These are phyloP conservation scores for Puccinia coronata DNA, from an alignment of 1,284 basidiomycete species.

Conservation along the genomic window DNA sequence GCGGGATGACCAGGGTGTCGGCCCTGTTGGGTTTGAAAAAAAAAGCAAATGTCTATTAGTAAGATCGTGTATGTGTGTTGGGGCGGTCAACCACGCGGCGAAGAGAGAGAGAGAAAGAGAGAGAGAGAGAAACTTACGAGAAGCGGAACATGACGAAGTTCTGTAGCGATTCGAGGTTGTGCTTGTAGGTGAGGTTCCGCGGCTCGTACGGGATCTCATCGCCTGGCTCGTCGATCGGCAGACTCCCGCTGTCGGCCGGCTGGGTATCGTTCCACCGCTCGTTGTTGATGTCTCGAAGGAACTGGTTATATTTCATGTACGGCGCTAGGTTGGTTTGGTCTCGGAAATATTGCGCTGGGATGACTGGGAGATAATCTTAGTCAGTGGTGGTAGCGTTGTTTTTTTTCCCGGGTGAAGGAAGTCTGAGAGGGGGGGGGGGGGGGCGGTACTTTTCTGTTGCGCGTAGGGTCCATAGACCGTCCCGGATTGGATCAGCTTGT, in stretches of 20 bases:
- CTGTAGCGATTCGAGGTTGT: conserved; percentile 55
- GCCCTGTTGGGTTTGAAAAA: neutral
- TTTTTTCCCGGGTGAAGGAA: neutral
- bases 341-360: conserved; percentile 57
- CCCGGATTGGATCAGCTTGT: conserved; percentile 27
- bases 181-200: conserved; percentile 55
- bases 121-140: conserved; percentile 33
- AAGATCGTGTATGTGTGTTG: too few species aligned
- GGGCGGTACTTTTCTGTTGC: conserved; percentile 18
- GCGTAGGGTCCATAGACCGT: conserved; percentile 44
- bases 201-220: neutral
- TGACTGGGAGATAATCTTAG: conserved; percentile 15
- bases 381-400: neutral
- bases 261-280: conserved; percentile 35
- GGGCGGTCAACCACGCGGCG: too few species aligned
- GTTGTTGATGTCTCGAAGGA: conserved; percentile 57
- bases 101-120: neutral
- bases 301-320: conserved; percentile 57
- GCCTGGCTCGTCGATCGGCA: neutral
- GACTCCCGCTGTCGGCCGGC: conserved; percentile 11
- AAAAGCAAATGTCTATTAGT: neutral
- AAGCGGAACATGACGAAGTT: conserved; percentile 59
- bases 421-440: neutral
- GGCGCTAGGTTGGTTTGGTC: conserved; percentile 55
- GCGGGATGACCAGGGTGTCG: conserved; percentile 30